Percentiles rank a stretch among this genome's conserved stretches.
Evolutionary conservation across 2,329 filamentous ascomycete species (phyloP).

Genomic region (Leptodontidium sp.): DNA sequence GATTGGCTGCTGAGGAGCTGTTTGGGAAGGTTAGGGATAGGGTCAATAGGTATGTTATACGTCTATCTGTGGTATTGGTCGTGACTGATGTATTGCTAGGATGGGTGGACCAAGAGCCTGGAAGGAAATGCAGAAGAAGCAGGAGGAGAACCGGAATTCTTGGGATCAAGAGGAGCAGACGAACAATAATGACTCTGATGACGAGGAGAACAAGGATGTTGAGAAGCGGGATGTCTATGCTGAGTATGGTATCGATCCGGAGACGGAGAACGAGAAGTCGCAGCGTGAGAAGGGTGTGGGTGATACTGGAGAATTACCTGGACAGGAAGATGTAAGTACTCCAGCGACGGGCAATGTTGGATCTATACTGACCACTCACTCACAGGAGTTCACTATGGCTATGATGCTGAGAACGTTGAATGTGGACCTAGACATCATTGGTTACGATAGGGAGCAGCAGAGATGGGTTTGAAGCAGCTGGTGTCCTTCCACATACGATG

Average conservation of each 20-base stretch:
- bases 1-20: conserved; percentile 72
- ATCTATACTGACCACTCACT: conserved; percentile 27
- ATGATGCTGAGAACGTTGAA: conserved; percentile 74
- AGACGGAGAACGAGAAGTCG: conserved; percentile 48
- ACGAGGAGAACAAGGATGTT: conserved; percentile 47
- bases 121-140: conserved; percentile 58
- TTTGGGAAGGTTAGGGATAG: conserved; percentile 67
- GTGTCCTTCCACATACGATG: not conserved
- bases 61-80: not conserved
- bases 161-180: conserved; percentile 49
- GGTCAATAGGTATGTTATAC: conserved; percentile 54
- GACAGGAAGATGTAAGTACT: conserved; percentile 53
- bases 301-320: conserved; percentile 48
- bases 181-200: conserved; percentile 45
- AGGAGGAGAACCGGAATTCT: conserved; percentile 50
- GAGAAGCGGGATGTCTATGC: conserved; percentile 47
- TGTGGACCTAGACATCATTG: conserved; percentile 68
- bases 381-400: conserved; percentile 71
- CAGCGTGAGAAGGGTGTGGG: conserved; percentile 45
- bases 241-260: conserved; percentile 45
- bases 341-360: conserved; percentile 38
- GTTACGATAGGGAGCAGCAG: conserved; percentile 65
- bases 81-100: conserved; percentile 30
- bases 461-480: conserved; percentile 56
- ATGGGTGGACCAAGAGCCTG: conserved; percentile 70